Base-by-base conservation (phyloP, 805 yeast genomes). In the Nakazawaea molendinolei region DNA sequence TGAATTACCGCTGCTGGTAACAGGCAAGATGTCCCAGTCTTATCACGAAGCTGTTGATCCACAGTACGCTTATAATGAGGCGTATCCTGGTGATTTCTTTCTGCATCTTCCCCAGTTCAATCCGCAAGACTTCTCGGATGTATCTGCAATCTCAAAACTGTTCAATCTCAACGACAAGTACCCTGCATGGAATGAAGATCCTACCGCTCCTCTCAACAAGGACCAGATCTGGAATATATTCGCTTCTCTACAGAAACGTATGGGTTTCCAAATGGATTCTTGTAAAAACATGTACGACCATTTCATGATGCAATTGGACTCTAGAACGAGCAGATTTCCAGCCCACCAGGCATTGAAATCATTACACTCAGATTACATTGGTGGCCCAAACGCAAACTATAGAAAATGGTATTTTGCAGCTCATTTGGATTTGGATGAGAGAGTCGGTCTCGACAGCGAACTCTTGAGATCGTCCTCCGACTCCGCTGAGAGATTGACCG, bases 341-440 rank as follows among this genome's bases (percentile, higher is more conserved):
- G 83, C 95, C 3, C 56, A 63, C 23, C 69, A 62, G 39, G 97
- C 97, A 0, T 62, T 90, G 39, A 51, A 77, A 2, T 74, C 90
- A 0, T 59, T 90, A 23, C 97, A 90, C 58, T 79, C 86, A 1
- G 95, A 89, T 43, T 90, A 90, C 57, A 86, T 90, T 43, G 97
- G 96, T 0, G 97, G 97, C 13, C 85, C 79, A 33, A 66, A 78
- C 41, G 74, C 97, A 3, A 90, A 90, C 58, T 90, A 79, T 58
- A 74, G 80, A 51, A 86, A 84, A 57, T 90, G 97, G 97, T 86
- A 78, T 55, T 84, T 89, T 58, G 86, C 94, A 30, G 86, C 95
- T 7, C 86, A 79, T 56, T 61, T 82, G 24, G 87, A 80, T 45
- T 58, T 81, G 32, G 95, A 87, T 58, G 82, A 75, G 37, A 80